These are phyloP conservation scores for Grosmannia clavigera DNA, from an alignment of 2,329 filamentous ascomycete genomes.

Conservation along the genomic window DNA sequence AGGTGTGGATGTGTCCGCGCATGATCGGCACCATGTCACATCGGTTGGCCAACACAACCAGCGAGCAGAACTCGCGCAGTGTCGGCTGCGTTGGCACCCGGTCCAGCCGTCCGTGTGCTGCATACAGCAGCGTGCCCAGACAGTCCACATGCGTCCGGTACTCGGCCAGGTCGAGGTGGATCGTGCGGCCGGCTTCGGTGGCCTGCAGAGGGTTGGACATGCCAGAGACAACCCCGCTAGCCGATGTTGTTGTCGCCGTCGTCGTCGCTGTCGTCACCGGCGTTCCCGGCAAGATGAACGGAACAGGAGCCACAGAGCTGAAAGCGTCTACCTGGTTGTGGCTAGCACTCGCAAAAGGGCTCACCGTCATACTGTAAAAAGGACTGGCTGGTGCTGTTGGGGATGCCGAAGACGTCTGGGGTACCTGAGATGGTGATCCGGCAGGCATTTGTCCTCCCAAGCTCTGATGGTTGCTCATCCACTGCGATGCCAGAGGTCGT, in stretches of 20 bases:
- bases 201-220: neutral
- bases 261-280: neutral
- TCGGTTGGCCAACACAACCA: constrained; percentile 4
- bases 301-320: neutral
- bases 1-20: constrained; percentile 2
- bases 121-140: constrained; percentile 2
- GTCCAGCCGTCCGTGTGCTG: constrained; percentile 5
- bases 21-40: constrained; percentile 5
- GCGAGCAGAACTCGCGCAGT: constrained; percentile 1
- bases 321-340: neutral
- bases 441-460: neutral
- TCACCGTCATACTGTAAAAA: neutral
- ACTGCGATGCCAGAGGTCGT: neutral
- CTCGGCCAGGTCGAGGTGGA: neutral
- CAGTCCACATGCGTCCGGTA: neutral
- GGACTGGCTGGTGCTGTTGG: neutral
- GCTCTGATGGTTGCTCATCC: neutral
- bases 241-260: neutral
- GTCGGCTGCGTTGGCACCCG: constrained; percentile 2
- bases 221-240: neutral
- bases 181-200: neutral
- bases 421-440: neutral
- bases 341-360: neutral
- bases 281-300: neutral
- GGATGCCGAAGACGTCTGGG: neutral